Conservation (phyloP, 345 rosid species). For the Chamaenerion angustifolium region DNA sequence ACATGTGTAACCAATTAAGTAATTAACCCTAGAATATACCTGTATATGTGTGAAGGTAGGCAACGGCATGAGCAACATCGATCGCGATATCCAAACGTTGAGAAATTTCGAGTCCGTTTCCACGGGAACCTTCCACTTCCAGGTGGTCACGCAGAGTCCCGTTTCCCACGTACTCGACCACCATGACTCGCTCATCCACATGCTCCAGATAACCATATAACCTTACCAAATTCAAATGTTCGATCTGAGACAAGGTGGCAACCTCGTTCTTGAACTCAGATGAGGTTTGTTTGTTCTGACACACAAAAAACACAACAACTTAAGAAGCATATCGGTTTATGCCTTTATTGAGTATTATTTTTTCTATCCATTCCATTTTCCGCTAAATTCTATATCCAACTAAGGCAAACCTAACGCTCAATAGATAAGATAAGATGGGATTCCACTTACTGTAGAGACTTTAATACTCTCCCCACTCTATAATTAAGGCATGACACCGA, state of each 20-base stretch:
- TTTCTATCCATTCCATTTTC: too few species aligned
- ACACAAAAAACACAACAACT: too few species aligned
- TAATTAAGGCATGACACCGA: too few species aligned
- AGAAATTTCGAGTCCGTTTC: conserved; percentile 53
- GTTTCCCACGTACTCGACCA: conserved; percentile 64
- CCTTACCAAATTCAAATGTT: conserved; percentile 77
- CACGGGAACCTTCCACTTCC: conserved; percentile 73
- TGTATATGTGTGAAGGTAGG: conserved; percentile 79
- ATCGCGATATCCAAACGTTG: conserved; percentile 82
- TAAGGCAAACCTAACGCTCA: too few species aligned
- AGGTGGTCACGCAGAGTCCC: conserved; percentile 81
- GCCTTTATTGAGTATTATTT: too few species aligned
- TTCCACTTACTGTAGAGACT: too few species aligned
- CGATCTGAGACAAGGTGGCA: conserved; percentile 68
- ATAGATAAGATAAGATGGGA: too few species aligned
- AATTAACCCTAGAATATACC: too few species aligned
- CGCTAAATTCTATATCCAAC: too few species aligned
- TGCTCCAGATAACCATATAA: conserved; percentile 65
- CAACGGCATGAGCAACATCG: conserved; percentile 87
- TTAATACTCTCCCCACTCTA: too few species aligned
- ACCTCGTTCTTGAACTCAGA: conserved; percentile 79
- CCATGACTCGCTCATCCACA: conserved; percentile 51
- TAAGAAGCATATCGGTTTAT: too few species aligned
- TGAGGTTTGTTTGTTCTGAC: conserved; percentile 37
- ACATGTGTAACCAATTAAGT: too few species aligned